These are phyloP conservation scores for Limnomonas spitsbergensis DNA, from an alignment of 139 green algal species.

Conservation along the genomic window DNA sequence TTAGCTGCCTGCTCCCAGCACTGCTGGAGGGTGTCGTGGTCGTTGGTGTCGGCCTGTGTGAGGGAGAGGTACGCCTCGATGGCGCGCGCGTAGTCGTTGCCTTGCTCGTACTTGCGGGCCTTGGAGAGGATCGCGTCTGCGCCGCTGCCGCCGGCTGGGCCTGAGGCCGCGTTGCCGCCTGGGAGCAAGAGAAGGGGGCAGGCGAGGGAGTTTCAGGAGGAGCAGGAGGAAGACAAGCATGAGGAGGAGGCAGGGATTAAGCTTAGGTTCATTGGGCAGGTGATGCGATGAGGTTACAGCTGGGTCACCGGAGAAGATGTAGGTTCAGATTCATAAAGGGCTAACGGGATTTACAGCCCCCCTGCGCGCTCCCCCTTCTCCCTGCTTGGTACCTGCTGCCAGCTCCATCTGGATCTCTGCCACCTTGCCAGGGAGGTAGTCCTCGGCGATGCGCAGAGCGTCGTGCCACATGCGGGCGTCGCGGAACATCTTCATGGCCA, in stretches of 20 bases:
- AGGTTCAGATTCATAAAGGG: no score
- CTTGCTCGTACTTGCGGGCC: constrained; percentile 52
- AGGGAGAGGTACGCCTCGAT: constrained; percentile 80
- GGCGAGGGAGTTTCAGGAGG: no score
- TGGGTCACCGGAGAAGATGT: no score
- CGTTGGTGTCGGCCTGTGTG: constrained; percentile 31
- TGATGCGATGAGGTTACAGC: no score
- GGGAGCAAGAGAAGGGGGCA: no score
- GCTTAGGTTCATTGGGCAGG: no score
- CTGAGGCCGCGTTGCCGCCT: neutral
- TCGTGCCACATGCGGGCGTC: constrained; percentile 65
- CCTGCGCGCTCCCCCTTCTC: neutral
- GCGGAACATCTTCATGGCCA: constrained; percentile 76
- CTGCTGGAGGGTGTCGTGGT: constrained; percentile 56
- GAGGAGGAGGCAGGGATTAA: no score
- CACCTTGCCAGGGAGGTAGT: constrained; percentile 70
- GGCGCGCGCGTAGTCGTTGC: constrained; percentile 64
- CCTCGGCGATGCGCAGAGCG: constrained; percentile 75
- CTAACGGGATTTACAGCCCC: no score
- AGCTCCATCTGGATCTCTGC: constrained; percentile 14
- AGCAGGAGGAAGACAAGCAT: neutral
- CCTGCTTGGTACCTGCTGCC: neutral
- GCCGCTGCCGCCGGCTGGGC: constrained; percentile 7
- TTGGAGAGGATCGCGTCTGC: constrained; percentile 40
- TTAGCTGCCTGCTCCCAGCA: constrained; percentile 60